Conservation (phyloP, 441 rosid genomes). For the Bocquillonia castaneifolia region DNA sequence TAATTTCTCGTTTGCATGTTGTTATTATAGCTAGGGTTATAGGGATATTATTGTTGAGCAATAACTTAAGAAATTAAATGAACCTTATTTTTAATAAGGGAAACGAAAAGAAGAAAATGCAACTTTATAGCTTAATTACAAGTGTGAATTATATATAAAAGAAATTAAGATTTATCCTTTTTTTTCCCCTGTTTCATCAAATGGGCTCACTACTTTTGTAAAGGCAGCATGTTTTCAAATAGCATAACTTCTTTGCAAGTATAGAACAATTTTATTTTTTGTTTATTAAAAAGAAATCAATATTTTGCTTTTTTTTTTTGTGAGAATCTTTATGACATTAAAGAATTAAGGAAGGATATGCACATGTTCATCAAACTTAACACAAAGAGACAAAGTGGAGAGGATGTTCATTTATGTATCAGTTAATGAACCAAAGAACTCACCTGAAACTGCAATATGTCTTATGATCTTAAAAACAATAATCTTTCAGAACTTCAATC, state of each 20-base stretch:
- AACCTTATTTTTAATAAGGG: background rate
- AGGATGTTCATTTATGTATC: background rate
- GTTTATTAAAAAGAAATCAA: background rate
- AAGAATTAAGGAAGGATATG: background rate
- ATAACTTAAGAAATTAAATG: background rate
- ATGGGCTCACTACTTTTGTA: constrained; percentile 18
- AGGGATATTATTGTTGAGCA: background rate
- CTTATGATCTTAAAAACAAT: background rate
- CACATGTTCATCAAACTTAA: background rate
- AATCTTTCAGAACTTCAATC: background rate
- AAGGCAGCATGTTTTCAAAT: constrained; percentile 22
- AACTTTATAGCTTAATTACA: too few species aligned
- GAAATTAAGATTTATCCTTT: background rate
- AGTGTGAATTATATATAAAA: constrained; percentile 17
- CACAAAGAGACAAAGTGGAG: background rate
- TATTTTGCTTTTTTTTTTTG: background rate
- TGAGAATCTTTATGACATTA: background rate
- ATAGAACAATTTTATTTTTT: constrained; percentile 29
- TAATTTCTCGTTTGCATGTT: background rate
- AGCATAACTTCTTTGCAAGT: constrained; percentile 30
- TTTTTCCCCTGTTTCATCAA: background rate
- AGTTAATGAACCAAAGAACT: constrained; percentile 2
- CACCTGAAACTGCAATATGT: constrained; percentile 6
- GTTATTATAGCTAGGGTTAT: background rate
- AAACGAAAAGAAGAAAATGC: constrained; percentile 1